These are phyloP conservation scores for Bonnemaisonia californica DNA, from an alignment of 31 red algal species.

Conservation along the genomic window DNA sequence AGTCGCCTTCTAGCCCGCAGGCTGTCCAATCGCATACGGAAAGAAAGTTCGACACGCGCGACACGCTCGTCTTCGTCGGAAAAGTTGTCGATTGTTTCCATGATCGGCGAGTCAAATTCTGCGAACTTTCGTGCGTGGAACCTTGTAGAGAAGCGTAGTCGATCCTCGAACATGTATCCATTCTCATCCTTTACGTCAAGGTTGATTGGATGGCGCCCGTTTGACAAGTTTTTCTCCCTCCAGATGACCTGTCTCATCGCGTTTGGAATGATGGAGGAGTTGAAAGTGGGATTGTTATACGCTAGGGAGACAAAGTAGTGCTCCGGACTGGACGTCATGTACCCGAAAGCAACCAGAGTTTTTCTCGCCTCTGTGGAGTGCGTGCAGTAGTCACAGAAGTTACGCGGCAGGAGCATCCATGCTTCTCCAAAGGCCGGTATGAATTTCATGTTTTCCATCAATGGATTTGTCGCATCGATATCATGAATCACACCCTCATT, in stretches of 20 bases:
- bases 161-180: background rate
- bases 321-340: background rate
- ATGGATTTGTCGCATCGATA: background rate
- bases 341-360: background rate
- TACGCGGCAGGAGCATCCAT: slow-evolving; percentile 40
- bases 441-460: background rate
- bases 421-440: slow-evolving; percentile 1
- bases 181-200: background rate
- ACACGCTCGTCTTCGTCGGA: background rate
- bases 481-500: background rate
- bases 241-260: background rate
- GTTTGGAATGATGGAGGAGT: background rate
- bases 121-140: background rate
- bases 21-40: background rate
- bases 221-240: background rate
- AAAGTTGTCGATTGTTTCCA: background rate
- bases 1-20: too few relatives aligned
- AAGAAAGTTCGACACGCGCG: background rate
- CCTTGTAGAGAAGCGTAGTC: background rate
- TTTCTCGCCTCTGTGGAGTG: background rate
- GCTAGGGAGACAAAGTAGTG: background rate
- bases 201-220: background rate
- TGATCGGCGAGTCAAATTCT: background rate
- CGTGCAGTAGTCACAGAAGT: background rate
- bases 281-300: background rate